These are phyloP conservation scores for Chaetoceros muelleri DNA, from an alignment of 108 stramenopile genomes.

Conservation along the genomic window DNA sequence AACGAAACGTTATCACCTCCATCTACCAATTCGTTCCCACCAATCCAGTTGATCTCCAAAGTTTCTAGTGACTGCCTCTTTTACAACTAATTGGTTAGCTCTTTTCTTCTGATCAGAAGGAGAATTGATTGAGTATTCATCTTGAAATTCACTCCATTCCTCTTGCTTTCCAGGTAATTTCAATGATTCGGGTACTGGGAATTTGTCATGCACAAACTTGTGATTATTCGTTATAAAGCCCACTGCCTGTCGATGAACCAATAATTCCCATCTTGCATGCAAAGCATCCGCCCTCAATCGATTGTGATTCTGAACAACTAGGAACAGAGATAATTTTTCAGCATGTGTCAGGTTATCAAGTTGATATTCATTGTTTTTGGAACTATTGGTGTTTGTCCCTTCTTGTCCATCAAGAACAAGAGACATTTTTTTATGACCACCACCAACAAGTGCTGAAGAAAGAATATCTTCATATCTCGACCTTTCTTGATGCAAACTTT, in stretches of 20 bases:
- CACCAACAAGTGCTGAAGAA: too few species aligned
- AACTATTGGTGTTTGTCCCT: not conserved
- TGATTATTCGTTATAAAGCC: slow-evolving; percentile 76
- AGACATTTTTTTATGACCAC: too few species aligned
- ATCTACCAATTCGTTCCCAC: slow-evolving; percentile 65
- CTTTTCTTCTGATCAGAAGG: slow-evolving; percentile 10
- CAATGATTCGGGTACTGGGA: slow-evolving; percentile 51
- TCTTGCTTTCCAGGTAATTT: slow-evolving; percentile 8
- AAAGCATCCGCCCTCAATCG: slow-evolving; percentile 44
- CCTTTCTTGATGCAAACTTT: slow-evolving; percentile 35
- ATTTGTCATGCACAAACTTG: slow-evolving; percentile 44
- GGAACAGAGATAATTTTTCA: slow-evolving; percentile 10
- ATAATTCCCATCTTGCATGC: slow-evolving; percentile 66
- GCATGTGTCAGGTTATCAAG: not conserved
- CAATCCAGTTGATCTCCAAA: slow-evolving; percentile 68
- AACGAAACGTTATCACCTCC: slow-evolving; percentile 37
- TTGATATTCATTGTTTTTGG: not conserved
- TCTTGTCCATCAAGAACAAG: too few species aligned
- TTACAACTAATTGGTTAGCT: not conserved
- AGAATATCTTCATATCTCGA: slow-evolving; percentile 19
- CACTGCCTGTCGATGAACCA: slow-evolving; percentile 78
- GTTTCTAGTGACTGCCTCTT: slow-evolving; percentile 3
- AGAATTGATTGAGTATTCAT: slow-evolving; percentile 2
- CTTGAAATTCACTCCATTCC: not conserved
- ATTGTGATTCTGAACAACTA: slow-evolving; percentile 44